Evolutionary conservation across 345 rosid genomes (phyloP).

Genomic region (Murraya koenigii): DNA sequence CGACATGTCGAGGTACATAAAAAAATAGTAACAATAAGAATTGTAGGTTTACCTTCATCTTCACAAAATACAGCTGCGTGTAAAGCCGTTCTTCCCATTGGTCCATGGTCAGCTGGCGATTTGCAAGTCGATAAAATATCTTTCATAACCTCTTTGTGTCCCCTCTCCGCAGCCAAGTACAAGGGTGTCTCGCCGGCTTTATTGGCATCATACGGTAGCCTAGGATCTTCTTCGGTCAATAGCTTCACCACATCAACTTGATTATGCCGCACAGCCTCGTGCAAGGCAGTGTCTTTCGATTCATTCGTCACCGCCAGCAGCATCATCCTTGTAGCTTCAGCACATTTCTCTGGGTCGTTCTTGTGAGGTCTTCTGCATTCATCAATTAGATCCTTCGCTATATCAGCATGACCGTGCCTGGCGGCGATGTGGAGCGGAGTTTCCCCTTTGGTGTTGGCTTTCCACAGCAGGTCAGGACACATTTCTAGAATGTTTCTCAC

Average conservation of each 20-base stretch:
- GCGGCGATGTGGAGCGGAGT: background rate
- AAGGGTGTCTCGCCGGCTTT: background rate
- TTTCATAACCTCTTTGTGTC: background rate
- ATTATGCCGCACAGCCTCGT: constrained; percentile 10
- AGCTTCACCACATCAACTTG: background rate
- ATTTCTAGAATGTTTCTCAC: background rate
- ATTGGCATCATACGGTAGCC: background rate
- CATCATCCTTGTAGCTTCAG: background rate
- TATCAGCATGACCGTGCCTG: background rate
- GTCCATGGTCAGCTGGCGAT: background rate
- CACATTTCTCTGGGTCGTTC: background rate
- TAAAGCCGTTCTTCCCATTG: background rate
- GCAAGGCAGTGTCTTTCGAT: background rate
- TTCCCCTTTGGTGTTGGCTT: background rate
- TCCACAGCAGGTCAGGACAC: background rate
- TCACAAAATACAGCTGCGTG: background rate
- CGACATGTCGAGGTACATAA: too few relatives aligned
- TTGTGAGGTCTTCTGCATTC: background rate
- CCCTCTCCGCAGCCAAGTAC: background rate
- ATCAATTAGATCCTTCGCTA: background rate
- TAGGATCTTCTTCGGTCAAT: background rate
- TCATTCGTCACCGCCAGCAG: background rate
- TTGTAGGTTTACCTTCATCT: background rate
- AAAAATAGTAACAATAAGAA: too few relatives aligned
- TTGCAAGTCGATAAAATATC: background rate